These are phyloP conservation scores for Glonium stellatum DNA, from an alignment of 495 filamentous ascomycete species.

Conservation along the genomic window DNA sequence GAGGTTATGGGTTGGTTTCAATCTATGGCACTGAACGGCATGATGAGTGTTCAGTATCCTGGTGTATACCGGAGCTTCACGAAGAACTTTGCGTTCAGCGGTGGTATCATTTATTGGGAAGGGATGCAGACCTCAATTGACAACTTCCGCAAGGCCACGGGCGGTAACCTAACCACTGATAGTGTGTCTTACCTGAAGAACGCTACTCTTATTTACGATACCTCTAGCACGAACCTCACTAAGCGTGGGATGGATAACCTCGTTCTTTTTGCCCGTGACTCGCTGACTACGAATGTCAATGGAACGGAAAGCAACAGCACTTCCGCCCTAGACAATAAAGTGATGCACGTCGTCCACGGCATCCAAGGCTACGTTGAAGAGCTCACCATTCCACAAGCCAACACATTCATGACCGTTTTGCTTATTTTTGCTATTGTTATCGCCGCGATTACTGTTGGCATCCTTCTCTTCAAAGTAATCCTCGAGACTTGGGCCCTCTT, in stretches of 20 bases:
- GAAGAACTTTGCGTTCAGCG: conserved; percentile 90
- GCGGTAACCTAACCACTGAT: conserved; percentile 75
- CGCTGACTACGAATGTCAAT: conserved; percentile 42
- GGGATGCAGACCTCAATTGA: conserved; percentile 78
- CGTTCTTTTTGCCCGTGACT: conserved; percentile 48
- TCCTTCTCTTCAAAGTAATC: conserved; percentile 85
- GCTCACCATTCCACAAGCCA: conserved; percentile 73
- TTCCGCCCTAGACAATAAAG: conserved; percentile 35
- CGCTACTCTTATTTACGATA: conserved; percentile 59
- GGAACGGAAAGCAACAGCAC: conserved; percentile 20
- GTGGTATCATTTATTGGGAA: conserved; percentile 75
- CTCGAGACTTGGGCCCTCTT: conserved; percentile 89
- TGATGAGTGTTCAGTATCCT: conserved; percentile 86
- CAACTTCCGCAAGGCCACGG: conserved; percentile 68
- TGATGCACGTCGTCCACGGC: conserved; percentile 51
- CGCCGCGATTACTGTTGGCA: conserved; percentile 74
- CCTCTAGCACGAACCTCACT: conserved; percentile 41
- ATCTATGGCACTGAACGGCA: conserved; percentile 87
- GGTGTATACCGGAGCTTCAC: conserved; percentile 78
- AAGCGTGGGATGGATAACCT: conserved; percentile 52
- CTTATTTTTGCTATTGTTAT: conserved; percentile 83
- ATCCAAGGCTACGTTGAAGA: conserved; percentile 71
- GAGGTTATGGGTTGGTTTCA: conserved; percentile 91
- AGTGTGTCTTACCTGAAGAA: conserved; percentile 70
- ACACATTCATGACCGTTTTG: conserved; percentile 94